A percentile compares a stretch with the other conserved stretches of the same genome.
Evolutionary conservation across 768 basidiomycete species (phyloP).

Genomic region (Lactarius hengduanensis): DNA sequence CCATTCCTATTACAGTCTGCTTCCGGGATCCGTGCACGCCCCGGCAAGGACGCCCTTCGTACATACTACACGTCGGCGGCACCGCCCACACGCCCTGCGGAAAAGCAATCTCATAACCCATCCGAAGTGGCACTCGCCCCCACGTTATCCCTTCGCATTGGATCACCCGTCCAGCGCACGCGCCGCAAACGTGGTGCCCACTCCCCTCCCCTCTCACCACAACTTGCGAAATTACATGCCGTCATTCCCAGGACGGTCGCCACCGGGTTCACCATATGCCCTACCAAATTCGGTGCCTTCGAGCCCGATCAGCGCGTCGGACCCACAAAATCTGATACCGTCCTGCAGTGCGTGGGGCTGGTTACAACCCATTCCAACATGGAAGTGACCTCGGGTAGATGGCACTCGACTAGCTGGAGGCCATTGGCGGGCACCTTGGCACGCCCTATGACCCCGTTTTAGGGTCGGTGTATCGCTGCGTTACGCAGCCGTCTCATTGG

Average conservation of each 20-base stretch:
- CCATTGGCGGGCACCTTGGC: not conserved
- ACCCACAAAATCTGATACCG: conserved; percentile 26
- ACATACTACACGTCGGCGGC: conserved; percentile 2
- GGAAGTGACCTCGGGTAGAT: conserved; percentile 8
- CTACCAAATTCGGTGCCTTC: conserved; percentile 10
- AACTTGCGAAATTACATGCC: conserved; percentile 15
- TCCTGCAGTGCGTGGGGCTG: conserved; percentile 23
- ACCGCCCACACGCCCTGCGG: conserved; percentile 1
- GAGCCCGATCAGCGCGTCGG: conserved; percentile 10
- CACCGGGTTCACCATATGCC: not conserved
- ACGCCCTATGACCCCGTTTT: not conserved
- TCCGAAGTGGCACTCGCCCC: not conserved
- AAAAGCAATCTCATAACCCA: not conserved
- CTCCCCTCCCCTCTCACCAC: not conserved
- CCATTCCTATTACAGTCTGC: not conserved
- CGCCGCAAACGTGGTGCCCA: not conserved
- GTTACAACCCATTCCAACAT: conserved; percentile 27
- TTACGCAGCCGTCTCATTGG: not conserved
- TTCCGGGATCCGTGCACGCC: not conserved
- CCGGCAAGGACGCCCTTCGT: not conserved
- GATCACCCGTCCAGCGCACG: not conserved
- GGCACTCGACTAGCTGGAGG: not conserved
- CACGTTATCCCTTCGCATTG: not conserved
- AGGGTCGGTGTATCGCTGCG: conserved; percentile 2
- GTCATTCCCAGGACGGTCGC: conserved; percentile 10